Evolutionary conservation across 2,329 filamentous ascomycete genomes (phyloP), one percentile per base, ranked within the genome.

Genomic region (Anthostomella pinea): DNA sequence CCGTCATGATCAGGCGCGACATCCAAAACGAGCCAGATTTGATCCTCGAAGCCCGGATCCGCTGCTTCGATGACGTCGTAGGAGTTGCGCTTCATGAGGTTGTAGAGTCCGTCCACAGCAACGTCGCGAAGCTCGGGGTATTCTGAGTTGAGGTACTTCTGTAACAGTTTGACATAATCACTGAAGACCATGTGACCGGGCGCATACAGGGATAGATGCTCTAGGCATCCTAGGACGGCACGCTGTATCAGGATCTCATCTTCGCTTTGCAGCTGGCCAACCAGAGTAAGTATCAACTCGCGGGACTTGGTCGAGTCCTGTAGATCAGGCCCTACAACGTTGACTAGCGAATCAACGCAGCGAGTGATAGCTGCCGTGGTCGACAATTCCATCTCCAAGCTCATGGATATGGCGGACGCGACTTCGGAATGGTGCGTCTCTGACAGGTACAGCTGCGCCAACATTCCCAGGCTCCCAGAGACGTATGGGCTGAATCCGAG

Each of bases 291-390:
- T 33, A 97, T 93, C 35, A 98, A 75, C 57, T 96, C 90, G 48
- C 93, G 75, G n/a, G 88, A 87, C 64, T 95, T 96, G 3, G 80
- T 81, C 47, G 93, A 81, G 54, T 97, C 93, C 62, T 97, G 93
- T 15, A 98, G 69, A 63, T 98, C 94, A 1, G 93, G 93, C 0
- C 93, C 93, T 8, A 98, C 75, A 8, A 98, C 93, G 51, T 97
- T 97, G 66, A 98, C 89, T 16, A 95, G 73, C n/a, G 90, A 93
- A 62, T 97, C 90, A 19, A 96, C 83, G 51, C 88, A 95, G 51
- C 88, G 82, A 20, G 87, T 85, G 43, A 97, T 83, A 1, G 89
- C 85, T 14, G 88, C 83, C 1, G 85, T 79, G 0, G 91, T 91
- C 5, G 87, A 83, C 16, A 90, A 72, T 38, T 93, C 87, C 52